Base-by-base conservation (phyloP, 306 rosid species). In the Sicyos edulis region DNA sequence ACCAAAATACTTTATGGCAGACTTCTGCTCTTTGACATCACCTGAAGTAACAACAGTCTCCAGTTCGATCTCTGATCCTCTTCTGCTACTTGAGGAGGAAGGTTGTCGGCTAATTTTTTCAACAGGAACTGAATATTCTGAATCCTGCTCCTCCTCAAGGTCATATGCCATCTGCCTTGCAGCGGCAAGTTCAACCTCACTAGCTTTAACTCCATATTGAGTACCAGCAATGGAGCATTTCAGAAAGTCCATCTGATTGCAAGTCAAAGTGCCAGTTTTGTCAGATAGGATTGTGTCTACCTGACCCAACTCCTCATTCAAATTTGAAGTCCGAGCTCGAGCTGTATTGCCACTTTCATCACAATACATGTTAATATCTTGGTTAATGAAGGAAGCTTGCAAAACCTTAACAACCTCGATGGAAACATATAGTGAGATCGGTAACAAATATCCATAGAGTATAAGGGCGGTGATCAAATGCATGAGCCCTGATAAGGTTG, bases 281-380 rank as follows among this genome's bases (percentile, higher is more conserved):
- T 95, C 99, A 34, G 99, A 89, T 55, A 95, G 95, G 79, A 95
- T 91, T 1, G 99, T 95, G 83, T 95, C 96, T 44, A 95, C 99
- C 87, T 89, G 99, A 53, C 99, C 99, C 83, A 95, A 80, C 84
- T 95, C 99, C 86, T 95, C 99, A 58, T 95, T 95, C 86, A 95
- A 84, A 82, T 95, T 95, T 40, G 99, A 95, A 2, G 99, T 95
- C 51, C 97, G 89, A 21, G 99, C 99, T 6, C 83, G 83, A 69
- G 99, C 97, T 53, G 95, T 84, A 73, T 86, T 87, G 16, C 89
- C 95, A 13, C 87, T 85, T 81, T 91, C 96, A 56, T 95, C 99
- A 74, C 88, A 93, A 79, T 85, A 95, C 97, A 95, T 95, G 53
- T 82, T 86, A 77, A 89, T 73, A 81, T 95, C 99, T 55, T 95